Percentiles rank a stretch among this genome's conserved stretches.
Conservation (phyloP, 805 yeast species). For the Ogataea nakhonphanomensis region DNA sequence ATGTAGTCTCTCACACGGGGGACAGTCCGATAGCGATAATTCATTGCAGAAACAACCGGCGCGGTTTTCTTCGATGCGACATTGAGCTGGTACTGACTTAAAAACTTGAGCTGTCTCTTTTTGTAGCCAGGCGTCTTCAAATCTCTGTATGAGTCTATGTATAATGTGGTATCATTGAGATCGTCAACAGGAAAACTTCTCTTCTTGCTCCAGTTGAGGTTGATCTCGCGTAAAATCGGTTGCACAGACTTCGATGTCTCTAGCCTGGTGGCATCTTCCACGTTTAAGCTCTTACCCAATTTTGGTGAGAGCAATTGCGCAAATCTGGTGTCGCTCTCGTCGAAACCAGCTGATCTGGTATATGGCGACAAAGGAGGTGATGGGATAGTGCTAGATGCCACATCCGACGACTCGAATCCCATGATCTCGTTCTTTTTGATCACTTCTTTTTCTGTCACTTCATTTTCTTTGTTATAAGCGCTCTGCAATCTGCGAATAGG, state of each 20-base stretch:
- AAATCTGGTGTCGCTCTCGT: constrained; percentile 28
- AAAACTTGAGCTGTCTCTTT: constrained; percentile 46
- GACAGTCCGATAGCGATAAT: constrained; percentile 26
- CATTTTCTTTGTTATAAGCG: constrained; percentile 8
- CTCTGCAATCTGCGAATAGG: constrained; percentile 7
- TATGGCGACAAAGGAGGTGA: constrained; percentile 39
- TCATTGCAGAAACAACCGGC: constrained; percentile 15
- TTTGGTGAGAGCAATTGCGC: constrained; percentile 27
- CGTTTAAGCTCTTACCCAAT: constrained; percentile 18
- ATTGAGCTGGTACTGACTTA: constrained; percentile 46
- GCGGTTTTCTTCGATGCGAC: constrained; percentile 15
- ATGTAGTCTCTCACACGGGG: constrained; percentile 28
- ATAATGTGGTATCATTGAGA: constrained; percentile 40
- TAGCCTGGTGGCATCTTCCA: constrained; percentile 6
- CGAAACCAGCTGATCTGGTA: constrained; percentile 26
- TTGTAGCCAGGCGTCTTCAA: constrained; percentile 43
- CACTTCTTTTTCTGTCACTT: not conserved
- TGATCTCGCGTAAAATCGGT: not conserved
- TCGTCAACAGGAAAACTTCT: constrained; percentile 46
- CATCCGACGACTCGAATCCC: constrained; percentile 8
- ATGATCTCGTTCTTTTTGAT: constrained; percentile 10
- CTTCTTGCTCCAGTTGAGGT: constrained; percentile 10
- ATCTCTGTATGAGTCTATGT: constrained; percentile 50
- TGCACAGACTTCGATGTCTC: constrained; percentile 11
- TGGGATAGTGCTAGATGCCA: constrained; percentile 30